Evolutionary conservation across 129 eudicot genomes (phyloP), one percentile per base, ranked within the genome.

Genomic region (Erigeron canadensis): DNA sequence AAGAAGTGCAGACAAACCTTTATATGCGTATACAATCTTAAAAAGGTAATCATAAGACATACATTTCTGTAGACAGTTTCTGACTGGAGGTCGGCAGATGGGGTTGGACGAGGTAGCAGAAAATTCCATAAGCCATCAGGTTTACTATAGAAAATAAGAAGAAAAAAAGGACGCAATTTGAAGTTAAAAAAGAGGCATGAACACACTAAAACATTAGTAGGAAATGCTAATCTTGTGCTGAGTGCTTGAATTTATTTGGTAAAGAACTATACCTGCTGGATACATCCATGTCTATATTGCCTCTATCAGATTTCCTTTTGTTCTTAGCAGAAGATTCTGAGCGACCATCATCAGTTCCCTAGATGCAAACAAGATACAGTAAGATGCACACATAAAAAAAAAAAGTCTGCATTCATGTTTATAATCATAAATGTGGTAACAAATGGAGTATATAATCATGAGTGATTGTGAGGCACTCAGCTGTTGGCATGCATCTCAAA

Each of bases 111-210:
- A 39, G 78, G 84, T 57, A 70, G 34, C 53, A 92, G 59, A 75
- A 89, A 79, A 82, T 78, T 72, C 96, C 96, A 89, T 38, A 89
- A 72, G 64, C 81, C 85, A 69, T 76, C 75, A 67, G 89, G 82
- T 69, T 79, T 84, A 73, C 84, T 79, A 63, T 55, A 19, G 68
- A 74, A 56, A 56, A 56, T 79, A 39, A 69, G 59, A 72, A 54
- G 37, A 41, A 19, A 67, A 12, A 53, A 45, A 63, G 63, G 42
- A 59, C 34, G 3, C 34, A 28, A 28, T 28, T 28, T 28, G 3
- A 28, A 70, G 38, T 46, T 13, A 74, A 22, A 38, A 73, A 17
- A 16, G 5, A 16, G 21, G 42, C 12, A 66, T 8, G 21, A 2
- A 59, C 23, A 42, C 10, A 39, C 41, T n/a, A 39, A 55, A 16